Conservation (phyloP, 2,329 filamentous ascomycete genomes). For the Phaeosphaeriaceae sp. region DNA sequence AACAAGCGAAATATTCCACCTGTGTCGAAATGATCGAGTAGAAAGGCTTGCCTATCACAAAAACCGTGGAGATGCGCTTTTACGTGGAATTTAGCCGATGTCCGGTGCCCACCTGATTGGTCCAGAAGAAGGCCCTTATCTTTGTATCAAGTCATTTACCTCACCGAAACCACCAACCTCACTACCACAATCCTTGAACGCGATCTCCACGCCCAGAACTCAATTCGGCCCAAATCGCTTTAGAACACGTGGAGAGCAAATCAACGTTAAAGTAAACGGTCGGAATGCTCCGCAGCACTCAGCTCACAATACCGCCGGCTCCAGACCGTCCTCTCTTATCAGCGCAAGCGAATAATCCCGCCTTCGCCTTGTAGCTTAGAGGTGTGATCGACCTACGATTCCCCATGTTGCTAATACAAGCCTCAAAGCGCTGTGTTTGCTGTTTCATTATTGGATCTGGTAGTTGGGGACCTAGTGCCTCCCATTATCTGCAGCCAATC, state of each 20-base stretch:
- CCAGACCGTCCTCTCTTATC: conserved; percentile 24
- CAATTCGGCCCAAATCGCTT: neutral
- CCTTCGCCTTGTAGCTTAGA: conserved; percentile 13
- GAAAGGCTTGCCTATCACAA: conserved; percentile 6
- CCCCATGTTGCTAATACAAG: conserved; percentile 13
- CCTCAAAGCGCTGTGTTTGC: conserved; percentile 8
- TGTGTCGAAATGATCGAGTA: conserved; percentile 25
- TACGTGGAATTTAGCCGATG: conserved; percentile 13
- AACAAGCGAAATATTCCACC: neutral
- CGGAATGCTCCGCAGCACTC: conserved; percentile 11
- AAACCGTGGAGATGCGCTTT: conserved; percentile 15
- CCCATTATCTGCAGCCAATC: conserved; percentile 34
- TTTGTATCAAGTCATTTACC: conserved; percentile 26
- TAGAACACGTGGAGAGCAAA: conserved; percentile 15
- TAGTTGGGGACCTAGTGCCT: too few relatives aligned
- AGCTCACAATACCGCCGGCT: conserved; percentile 14
- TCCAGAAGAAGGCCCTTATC: conserved; percentile 22
- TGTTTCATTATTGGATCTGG: conserved; percentile 11
- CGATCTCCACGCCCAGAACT: conserved; percentile 25
- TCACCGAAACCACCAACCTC: conserved; percentile 29
- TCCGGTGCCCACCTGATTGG: conserved; percentile 21
- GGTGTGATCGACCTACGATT: conserved; percentile 1
- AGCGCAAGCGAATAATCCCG: conserved; percentile 20
- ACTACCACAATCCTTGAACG: conserved; percentile 6
- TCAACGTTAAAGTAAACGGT: conserved; percentile 7